A percentile compares a stretch with the other conserved stretches of the same genome.
Evolutionary conservation across 169 alveolate species (phyloP).

Genomic region (Plasmodium cynomolgi): DNA sequence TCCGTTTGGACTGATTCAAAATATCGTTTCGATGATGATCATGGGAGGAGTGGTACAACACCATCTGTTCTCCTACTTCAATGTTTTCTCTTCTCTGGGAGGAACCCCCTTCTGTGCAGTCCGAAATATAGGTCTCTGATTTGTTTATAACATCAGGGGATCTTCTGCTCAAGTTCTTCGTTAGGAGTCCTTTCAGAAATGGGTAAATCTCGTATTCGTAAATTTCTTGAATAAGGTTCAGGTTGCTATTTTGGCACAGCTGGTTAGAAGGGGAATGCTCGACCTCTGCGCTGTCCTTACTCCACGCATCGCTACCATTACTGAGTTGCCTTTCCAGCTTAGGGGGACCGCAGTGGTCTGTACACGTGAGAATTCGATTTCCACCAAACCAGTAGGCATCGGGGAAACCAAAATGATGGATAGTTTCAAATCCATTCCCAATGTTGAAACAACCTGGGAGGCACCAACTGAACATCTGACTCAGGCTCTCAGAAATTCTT

Average conservation of each 20-base stretch:
- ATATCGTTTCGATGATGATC: not conserved
- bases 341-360: not conserved
- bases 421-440: not conserved
- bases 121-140: slow-evolving; percentile 12
- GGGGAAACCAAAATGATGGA: not conserved
- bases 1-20: not conserved
- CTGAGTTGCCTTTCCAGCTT: not conserved
- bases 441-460: not conserved
- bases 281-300: not conserved
- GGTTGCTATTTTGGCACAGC: not conserved
- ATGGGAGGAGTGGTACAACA: not conserved
- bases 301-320: not conserved
- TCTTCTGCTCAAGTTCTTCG: not conserved
- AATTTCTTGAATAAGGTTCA: slow-evolving; percentile 11
- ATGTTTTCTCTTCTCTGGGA: not conserved
- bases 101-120: not conserved
- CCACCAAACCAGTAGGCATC: not conserved
- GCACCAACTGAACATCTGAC: not conserved
- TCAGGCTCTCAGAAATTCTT: not conserved
- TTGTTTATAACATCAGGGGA: not conserved
- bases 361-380: not conserved
- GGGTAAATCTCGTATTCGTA: slow-evolving; percentile 4
- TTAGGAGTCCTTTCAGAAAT: not conserved
- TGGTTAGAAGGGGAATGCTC: not conserved
- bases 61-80: not conserved